phyloP scores from a whole-genome alignment of 2,329 filamentous ascomycete species.

The Xylaria sp. region DNA sequence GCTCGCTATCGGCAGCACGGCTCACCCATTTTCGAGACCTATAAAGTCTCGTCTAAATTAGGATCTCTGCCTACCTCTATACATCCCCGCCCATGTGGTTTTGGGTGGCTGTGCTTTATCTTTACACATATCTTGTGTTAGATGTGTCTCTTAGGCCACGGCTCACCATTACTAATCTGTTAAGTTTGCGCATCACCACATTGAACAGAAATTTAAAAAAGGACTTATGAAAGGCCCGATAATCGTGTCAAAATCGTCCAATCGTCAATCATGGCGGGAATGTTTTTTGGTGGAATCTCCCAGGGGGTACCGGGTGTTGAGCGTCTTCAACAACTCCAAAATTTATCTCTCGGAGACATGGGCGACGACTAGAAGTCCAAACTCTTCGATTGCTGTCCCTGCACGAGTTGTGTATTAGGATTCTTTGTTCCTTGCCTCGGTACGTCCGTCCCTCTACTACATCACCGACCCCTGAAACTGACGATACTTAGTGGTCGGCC shows the following conservation, averaged over 20 bases:
- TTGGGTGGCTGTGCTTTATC: background rate
- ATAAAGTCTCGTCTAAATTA: background rate
- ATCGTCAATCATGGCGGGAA: constrained; percentile 14
- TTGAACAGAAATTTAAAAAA: no score
- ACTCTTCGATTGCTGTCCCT: constrained; percentile 57
- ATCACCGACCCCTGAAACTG: background rate
- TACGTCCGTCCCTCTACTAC: constrained; percentile 43
- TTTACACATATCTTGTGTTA: background rate
- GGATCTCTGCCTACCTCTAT: no score
- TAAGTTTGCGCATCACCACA: background rate
- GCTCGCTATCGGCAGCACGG: background rate
- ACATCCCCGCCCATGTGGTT: background rate
- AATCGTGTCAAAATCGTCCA: background rate
- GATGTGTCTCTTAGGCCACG: background rate
- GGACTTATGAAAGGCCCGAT: no score
- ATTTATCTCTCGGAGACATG: constrained; percentile 25
- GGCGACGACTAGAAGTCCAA: constrained; percentile 44
- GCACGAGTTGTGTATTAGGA: constrained; percentile 54
- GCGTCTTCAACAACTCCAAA: constrained; percentile 28
- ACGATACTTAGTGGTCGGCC: constrained; percentile 54
- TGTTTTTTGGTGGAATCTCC: constrained; percentile 4
- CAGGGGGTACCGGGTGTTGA: constrained; percentile 11
- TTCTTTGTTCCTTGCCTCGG: constrained; percentile 58
- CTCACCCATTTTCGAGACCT: background rate
- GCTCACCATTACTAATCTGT: background rate